Base-by-base conservation (phyloP, 768 basidiomycete species). In the Lactarius deliciosus region DNA sequence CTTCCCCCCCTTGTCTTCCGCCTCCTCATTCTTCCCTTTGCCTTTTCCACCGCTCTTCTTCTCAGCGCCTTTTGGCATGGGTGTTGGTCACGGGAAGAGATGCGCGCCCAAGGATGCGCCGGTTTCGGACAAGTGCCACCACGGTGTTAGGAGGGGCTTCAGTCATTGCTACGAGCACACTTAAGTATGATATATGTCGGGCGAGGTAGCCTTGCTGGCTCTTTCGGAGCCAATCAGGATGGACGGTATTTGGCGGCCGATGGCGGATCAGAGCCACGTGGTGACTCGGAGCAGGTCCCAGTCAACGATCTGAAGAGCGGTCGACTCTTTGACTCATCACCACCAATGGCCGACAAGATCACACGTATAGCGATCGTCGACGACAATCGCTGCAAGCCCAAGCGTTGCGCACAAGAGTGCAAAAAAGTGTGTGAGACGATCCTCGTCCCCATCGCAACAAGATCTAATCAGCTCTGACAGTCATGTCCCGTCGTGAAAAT, bases 401-500 rank as follows among this genome's bases (percentile, higher is more conserved):
- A 99, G 78, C 82, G 92, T 79, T 95, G 94, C 72, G 91, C 95
- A 30, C 96, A 96, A 75, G 97, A 98, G 79, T 99, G 97, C 80
- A 98, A 96, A 84, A 96, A 98, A 82, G 92, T 90, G 70, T 41
- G 74, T 70, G 41, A 38, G 63, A 64, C 18, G 34, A 65, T 61
- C 54, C 36, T 58, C 60, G 59, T 70, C 30, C 69, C 30, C 3
- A 28, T 69, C 45, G 53, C 25, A 58, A 57, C 57, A 40, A 55
- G 34, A 59, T 68, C 64, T 70, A 69, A 66, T 54, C 64, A 62
- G 55, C 34, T n/a, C 38, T 56, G 59, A 20, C 68, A 89, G 88
- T 90, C 90, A 78, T 98, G 96, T 83, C 96, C 96, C 20, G 96
- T 97, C 58, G 95, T 97, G 64, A 94, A 94, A 81, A 97, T 97